These are phyloP conservation scores for Tuber borchii DNA, from an alignment of 495 filamentous ascomycete species.

Conservation along the genomic window DNA sequence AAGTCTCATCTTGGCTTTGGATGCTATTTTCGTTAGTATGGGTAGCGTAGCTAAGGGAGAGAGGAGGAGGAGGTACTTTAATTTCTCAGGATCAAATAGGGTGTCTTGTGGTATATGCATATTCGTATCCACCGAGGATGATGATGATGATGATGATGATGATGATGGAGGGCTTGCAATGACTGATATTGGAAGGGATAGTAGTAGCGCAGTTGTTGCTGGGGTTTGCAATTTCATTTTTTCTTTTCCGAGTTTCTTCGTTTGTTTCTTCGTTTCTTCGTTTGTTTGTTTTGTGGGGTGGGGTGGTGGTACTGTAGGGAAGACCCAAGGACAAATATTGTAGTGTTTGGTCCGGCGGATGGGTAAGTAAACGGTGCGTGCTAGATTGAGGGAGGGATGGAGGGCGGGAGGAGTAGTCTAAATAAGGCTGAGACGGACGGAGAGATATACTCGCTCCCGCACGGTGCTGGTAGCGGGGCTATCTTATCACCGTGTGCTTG, in stretches of 20 bases:
- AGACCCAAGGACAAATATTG: not conserved
- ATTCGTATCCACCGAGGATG: not conserved
- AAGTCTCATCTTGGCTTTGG: not conserved
- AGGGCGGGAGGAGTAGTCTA: not conserved
- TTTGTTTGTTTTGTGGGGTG: not conserved
- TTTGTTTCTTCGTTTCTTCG: not conserved
- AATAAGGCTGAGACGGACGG: not conserved
- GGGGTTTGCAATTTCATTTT: not conserved
- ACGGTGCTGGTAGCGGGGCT: too few relatives aligned
- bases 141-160: not conserved
- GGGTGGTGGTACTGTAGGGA: not conserved
- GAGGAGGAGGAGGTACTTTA: not conserved
- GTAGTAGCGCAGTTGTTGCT: not conserved
- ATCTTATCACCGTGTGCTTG: too few relatives aligned
- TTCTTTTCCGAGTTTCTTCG: not conserved
- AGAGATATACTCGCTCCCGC: not conserved
- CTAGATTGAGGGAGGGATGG: too few relatives aligned
- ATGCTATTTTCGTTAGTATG: not conserved
- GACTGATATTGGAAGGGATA: too few relatives aligned
- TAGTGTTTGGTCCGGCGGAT: too few relatives aligned
- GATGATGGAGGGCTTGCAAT: too few relatives aligned
- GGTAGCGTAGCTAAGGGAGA: not conserved
- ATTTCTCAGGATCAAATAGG: not conserved
- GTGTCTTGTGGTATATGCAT: not conserved
- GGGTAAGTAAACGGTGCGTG: not conserved